A percentile compares a stretch with the other conserved stretches of the same genome.
phyloP scores from a whole-genome alignment of 2,329 filamentous ascomycete genomes.

The Thelonectria rubi region DNA sequence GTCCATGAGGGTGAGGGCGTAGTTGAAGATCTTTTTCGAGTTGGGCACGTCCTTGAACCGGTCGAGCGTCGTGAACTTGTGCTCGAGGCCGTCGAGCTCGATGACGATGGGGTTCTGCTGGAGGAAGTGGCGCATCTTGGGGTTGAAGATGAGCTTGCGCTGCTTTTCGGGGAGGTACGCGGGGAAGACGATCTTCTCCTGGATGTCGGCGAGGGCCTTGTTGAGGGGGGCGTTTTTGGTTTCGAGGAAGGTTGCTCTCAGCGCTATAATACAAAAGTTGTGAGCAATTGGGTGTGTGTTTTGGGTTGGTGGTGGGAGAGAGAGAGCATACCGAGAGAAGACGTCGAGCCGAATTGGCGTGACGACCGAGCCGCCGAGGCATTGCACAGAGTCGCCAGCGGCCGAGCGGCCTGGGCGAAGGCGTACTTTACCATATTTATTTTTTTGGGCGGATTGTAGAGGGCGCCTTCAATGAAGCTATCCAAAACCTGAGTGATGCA shows the following conservation, averaged over 20 bases:
- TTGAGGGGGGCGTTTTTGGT: slow-evolving; percentile 65
- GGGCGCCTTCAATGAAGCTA: slow-evolving; percentile 21
- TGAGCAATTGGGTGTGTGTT: slow-evolving; percentile 15
- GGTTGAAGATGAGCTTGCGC: slow-evolving; percentile 61
- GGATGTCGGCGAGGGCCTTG: slow-evolving; percentile 60
- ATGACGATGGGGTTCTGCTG: slow-evolving; percentile 65
- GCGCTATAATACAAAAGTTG: slow-evolving; percentile 39
- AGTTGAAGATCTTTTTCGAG: slow-evolving; percentile 49
- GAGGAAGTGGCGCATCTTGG: slow-evolving; percentile 58
- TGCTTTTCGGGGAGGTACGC: slow-evolving; percentile 63
- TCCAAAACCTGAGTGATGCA: background rate
- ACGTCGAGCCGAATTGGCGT: slow-evolving; percentile 45
- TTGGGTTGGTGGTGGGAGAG: background rate
- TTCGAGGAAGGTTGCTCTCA: slow-evolving; percentile 57
- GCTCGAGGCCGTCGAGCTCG: slow-evolving; percentile 65
- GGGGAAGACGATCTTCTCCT: slow-evolving; percentile 69
- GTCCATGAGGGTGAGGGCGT: slow-evolving; percentile 57
- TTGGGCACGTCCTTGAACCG: slow-evolving; percentile 53
- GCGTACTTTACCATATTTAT: slow-evolving; percentile 35
- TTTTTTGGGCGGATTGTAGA: slow-evolving; percentile 5
- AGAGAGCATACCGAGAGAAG: slow-evolving; percentile 40
- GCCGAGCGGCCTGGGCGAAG: slow-evolving; percentile 40
- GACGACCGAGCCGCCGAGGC: slow-evolving; percentile 21
- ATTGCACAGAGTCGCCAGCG: slow-evolving; percentile 31
- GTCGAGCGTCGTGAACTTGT: slow-evolving; percentile 61